Evolutionary conservation across 441 rosid species (phyloP).

Genomic region (Aquilaria agallochum): DNA sequence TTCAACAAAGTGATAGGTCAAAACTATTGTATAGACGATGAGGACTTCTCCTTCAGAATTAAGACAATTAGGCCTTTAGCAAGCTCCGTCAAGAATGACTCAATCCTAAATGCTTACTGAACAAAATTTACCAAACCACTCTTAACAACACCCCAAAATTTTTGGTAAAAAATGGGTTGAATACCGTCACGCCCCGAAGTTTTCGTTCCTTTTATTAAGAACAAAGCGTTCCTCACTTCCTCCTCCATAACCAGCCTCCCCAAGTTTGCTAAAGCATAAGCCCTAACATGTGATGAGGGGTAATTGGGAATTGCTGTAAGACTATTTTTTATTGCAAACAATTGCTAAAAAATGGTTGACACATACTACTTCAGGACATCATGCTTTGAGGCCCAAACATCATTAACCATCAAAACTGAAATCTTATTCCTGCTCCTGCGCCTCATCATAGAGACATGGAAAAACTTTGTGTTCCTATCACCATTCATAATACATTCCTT

Average conservation of each 20-base stretch:
- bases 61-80: no score
- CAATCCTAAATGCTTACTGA: no score
- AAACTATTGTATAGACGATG: background rate
- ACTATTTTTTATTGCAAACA: background rate
- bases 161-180: no score
- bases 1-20: background rate
- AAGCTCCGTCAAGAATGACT: no score
- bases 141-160: no score
- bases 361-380: background rate
- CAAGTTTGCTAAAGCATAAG: background rate
- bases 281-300: no score
- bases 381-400: background rate
- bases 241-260: background rate
- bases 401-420: background rate
- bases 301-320: background rate
- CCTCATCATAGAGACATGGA: no score
- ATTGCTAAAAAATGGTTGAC: background rate
- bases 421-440: background rate
- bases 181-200: background rate
- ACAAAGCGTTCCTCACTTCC: background rate
- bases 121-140: no score
- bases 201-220: background rate
- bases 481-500: background rate
- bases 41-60: no score
- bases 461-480: background rate